These are phyloP conservation scores for Trypanosoma cruzi DNA, from an alignment of 208 protist species.

Conservation along the genomic window DNA sequence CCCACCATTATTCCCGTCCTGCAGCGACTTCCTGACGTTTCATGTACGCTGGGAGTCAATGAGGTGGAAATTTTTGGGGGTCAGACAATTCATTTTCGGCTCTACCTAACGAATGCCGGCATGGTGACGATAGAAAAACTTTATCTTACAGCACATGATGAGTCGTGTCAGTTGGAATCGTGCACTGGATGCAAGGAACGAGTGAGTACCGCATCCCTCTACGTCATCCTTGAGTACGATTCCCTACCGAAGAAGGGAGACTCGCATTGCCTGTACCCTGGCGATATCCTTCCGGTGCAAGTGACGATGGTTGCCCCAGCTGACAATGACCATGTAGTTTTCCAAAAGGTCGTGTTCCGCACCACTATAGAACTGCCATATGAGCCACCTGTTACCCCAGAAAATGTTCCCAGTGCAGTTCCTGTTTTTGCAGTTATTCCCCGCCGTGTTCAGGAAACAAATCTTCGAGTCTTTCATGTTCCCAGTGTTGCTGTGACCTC, in stretches of 20 bases:
- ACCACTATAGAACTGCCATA: constrained; percentile 71
- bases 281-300: constrained; percentile 62
- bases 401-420: constrained; percentile 68
- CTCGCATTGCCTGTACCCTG: constrained; percentile 50
- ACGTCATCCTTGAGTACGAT: constrained; percentile 62
- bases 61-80: constrained; percentile 84
- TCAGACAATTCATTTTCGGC: constrained; percentile 65
- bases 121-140: constrained; percentile 61
- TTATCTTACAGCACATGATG: constrained; percentile 77
- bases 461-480: constrained; percentile 76
- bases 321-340: constrained; percentile 45
- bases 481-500: constrained; percentile 65
- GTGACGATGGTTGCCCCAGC: constrained; percentile 57
- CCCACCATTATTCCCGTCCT: constrained; percentile 74
- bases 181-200: constrained; percentile 86
- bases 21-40: constrained; percentile 72
- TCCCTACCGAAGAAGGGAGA: constrained; percentile 31
- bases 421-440: constrained; percentile 90
- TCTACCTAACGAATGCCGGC: constrained; percentile 77
- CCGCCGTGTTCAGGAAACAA: constrained; percentile 80
- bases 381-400: constrained; percentile 54
- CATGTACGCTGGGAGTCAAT: constrained; percentile 66
- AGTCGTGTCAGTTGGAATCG: constrained; percentile 79
- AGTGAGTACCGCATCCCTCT: constrained; percentile 33
- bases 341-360: constrained; percentile 79